A percentile compares a stretch with the other conserved stretches of the same genome.
Evolutionary conservation across 306 rosid species (phyloP).

Genomic region (Nissolia schottii): DNA sequence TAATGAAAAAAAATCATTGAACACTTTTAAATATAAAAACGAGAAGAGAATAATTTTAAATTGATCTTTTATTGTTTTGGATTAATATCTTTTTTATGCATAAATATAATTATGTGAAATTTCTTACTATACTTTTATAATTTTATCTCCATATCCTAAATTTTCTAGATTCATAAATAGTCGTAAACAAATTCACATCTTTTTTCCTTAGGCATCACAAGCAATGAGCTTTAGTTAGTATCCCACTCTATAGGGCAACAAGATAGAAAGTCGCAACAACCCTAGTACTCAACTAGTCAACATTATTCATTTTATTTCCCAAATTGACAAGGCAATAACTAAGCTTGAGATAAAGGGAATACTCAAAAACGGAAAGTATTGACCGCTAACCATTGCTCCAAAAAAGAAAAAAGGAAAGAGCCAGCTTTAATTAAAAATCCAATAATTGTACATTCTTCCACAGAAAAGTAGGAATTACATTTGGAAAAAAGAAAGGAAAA

Average conservation of each 20-base stretch:
- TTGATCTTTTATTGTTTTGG: too few relatives aligned
- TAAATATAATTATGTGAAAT: too few relatives aligned
- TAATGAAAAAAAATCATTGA: too few relatives aligned
- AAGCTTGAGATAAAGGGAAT: neutral
- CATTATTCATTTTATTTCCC: neutral
- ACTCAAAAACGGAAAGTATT: neutral
- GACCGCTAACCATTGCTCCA: neutral
- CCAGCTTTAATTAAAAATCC: neutral
- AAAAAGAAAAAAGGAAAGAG: neutral
- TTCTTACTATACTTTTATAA: too few relatives aligned
- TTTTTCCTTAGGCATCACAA: neutral
- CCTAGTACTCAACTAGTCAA: neutral
- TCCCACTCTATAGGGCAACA: neutral
- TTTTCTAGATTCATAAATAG: too few relatives aligned
- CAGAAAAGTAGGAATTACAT: neutral
- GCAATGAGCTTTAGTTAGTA: neutral
- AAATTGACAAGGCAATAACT: conserved; percentile 2
- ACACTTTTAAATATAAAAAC: too few relatives aligned
- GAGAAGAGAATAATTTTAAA: too few relatives aligned
- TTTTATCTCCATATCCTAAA: too few relatives aligned
- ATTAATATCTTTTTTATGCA: too few relatives aligned
- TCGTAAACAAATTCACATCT: too few relatives aligned
- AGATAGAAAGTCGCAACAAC: neutral
- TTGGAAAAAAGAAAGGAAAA: neutral
- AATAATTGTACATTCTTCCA: neutral